Conservation (phyloP, 257 asterid species). For the Linaria vulgaris region DNA sequence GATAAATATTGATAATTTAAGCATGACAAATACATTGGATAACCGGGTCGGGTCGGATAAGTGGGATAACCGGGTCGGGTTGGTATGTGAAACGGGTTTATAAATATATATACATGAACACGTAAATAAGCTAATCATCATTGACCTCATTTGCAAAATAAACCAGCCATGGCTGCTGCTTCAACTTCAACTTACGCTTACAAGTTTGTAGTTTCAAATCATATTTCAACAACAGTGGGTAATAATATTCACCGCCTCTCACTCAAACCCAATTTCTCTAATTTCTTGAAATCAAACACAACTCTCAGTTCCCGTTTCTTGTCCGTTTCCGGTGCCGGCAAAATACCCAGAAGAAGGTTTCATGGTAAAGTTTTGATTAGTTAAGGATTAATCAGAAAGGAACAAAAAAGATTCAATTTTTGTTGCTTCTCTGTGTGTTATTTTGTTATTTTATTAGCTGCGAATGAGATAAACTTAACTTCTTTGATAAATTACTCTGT, state of each 20-base stretch:
- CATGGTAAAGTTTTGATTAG: constrained; percentile 38
- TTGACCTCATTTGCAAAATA: constrained; percentile 17
- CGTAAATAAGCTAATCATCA: constrained; percentile 18
- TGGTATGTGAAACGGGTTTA: too few relatives aligned
- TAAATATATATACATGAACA: too few relatives aligned
- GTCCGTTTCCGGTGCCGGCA: constrained; percentile 42
- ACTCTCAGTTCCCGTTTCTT: constrained; percentile 35
- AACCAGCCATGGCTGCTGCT: constrained; percentile 37
- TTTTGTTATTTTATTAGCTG: not conserved
- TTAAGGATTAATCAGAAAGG: not conserved
- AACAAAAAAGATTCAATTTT: constrained; percentile 4
- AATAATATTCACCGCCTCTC: constrained; percentile 21
- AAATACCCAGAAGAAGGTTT: constrained; percentile 35
- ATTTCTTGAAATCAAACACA: constrained; percentile 40
- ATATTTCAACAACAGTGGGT: constrained; percentile 31
- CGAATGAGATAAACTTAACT: too few relatives aligned
- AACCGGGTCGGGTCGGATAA: too few relatives aligned
- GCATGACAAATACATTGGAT: too few relatives aligned
- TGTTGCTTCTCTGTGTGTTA: not conserved
- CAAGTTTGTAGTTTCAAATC: constrained; percentile 27
- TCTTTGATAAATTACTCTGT: too few relatives aligned
- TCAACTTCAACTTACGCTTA: constrained; percentile 29
- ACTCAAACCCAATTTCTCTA: constrained; percentile 30
- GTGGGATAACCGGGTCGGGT: too few relatives aligned
- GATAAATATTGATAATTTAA: too few relatives aligned